Conservation (phyloP, 169 alveolate species). For the Cryptosporidium meleagridis region DNA sequence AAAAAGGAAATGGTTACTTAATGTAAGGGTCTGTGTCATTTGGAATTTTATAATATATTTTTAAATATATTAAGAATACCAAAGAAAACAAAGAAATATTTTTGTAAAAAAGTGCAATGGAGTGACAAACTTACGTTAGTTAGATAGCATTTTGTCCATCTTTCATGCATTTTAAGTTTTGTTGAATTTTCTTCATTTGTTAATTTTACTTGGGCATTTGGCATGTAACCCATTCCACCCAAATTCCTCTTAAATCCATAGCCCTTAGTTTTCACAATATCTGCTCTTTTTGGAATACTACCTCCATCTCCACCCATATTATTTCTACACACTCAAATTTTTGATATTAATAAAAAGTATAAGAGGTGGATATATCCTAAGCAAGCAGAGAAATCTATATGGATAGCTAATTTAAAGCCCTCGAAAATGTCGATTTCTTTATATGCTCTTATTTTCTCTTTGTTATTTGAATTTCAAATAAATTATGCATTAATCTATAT, state of each 20-base stretch:
- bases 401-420: background rate
- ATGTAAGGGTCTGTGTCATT: background rate
- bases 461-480: too few relatives aligned
- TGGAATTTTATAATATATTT: background rate
- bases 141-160: slow-evolving; percentile 83
- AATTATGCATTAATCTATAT: background rate
- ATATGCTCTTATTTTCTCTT: too few relatives aligned
- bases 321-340: background rate
- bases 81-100: background rate
- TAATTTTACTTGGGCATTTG: slow-evolving; percentile 83
- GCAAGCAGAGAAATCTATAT: background rate
- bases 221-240: slow-evolving; percentile 92
- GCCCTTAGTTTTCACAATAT: slow-evolving; percentile 87
- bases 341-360: background rate
- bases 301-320: slow-evolving; percentile 92
- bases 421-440: too few relatives aligned
- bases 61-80: too few relatives aligned
- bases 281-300: slow-evolving; percentile 86
- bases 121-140: slow-evolving; percentile 81
- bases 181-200: slow-evolving; percentile 79
- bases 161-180: slow-evolving; percentile 78
- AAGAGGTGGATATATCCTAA: background rate
- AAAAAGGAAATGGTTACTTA: background rate
- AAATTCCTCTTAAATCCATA: slow-evolving; percentile 83
- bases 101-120: background rate